Base-by-base conservation (phyloP, 2,329 filamentous ascomycete genomes). In the Knufia fluminis region DNA sequence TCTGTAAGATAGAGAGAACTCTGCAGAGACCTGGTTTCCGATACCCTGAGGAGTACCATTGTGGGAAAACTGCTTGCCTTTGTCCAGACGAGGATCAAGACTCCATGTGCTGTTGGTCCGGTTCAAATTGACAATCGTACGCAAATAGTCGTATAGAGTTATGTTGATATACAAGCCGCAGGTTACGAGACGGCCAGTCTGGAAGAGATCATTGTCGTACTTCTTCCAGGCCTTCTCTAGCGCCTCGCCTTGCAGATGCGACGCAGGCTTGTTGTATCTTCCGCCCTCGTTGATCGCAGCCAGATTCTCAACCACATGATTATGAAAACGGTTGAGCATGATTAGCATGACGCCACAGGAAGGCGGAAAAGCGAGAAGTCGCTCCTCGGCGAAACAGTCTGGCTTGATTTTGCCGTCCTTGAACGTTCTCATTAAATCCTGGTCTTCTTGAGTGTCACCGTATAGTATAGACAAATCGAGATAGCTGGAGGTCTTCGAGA, bases 1-100 rank as follows among this genome's bases (percentile, higher is more conserved):
- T 53, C 87, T 77, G 64, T 94, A 94, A 55, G 85, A 84, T 8
- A 94, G 74, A 62, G 91, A 92, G 73, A 94, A 94, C 69, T 94
- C 88, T 2, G 83, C 85, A 0, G 86, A 90, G 1, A 90, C 85
- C 55, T 84, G 81, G 60, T 91, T 94, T 46, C 88, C 88, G 0
- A 84, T 79, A 39, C 85, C 87, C 22, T 80, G 74, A 40, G 85
- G 79, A 0, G 83, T 78, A 1, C 78, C 76, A 2, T 76, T 65
- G 26, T 73, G 72, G 7, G 73, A 81, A 55, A 72, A 66, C 43
- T 59, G 60, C 74, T 74, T 74, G 33, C 77, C 80, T 65, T 82
- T 84, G 57, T 85, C 79, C 10, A 79, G 76, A 20, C 87, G 76
- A 1, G 86, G 87, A 59, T 92, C 86, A 24, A 94, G 74, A 1